phyloP scores from a whole-genome alignment of 768 basidiomycete genomes.

The Leucosporidium yakuticum region DNA sequence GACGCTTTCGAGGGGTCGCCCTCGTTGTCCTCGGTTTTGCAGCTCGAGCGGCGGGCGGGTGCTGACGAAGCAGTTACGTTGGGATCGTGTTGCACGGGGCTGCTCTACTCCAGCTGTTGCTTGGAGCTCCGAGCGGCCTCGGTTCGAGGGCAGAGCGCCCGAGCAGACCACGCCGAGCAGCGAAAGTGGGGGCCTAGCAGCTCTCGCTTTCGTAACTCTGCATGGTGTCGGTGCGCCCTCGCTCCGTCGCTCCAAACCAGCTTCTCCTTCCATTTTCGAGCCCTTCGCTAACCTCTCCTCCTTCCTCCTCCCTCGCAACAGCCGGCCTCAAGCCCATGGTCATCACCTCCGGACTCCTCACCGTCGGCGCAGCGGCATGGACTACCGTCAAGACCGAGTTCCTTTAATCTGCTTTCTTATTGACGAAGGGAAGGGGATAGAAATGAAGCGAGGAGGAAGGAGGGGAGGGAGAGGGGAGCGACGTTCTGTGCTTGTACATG shows the following conservation, averaged over 20 bases:
- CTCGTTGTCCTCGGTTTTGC: no score
- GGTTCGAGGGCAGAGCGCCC: no score
- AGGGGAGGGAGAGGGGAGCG: no score
- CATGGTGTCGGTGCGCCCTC: neutral
- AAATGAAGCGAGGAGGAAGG: neutral
- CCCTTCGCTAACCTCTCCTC: constrained; percentile 40
- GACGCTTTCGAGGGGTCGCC: no score
- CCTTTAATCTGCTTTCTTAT: constrained; percentile 38
- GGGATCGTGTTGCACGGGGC: no score
- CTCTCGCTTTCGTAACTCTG: neutral
- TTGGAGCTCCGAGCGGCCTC: no score
- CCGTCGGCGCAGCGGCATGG: constrained; percentile 86
- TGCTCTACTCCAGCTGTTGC: no score
- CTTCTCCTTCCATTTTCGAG: constrained; percentile 41
- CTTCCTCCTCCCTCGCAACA: constrained; percentile 43
- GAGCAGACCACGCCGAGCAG: neutral
- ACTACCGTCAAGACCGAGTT: constrained; percentile 86
- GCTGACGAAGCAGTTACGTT: no score
- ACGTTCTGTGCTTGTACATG: neutral
- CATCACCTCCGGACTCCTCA: constrained; percentile 81
- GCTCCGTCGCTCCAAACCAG: constrained; percentile 20
- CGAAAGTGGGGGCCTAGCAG: neutral
- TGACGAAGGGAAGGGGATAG: neutral
- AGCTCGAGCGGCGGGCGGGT: no score
- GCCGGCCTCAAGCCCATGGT: constrained; percentile 87